Base-by-base conservation (phyloP, 2,329 filamentous ascomycete genomes). In the Colletotrichum gigasporum region DNA sequence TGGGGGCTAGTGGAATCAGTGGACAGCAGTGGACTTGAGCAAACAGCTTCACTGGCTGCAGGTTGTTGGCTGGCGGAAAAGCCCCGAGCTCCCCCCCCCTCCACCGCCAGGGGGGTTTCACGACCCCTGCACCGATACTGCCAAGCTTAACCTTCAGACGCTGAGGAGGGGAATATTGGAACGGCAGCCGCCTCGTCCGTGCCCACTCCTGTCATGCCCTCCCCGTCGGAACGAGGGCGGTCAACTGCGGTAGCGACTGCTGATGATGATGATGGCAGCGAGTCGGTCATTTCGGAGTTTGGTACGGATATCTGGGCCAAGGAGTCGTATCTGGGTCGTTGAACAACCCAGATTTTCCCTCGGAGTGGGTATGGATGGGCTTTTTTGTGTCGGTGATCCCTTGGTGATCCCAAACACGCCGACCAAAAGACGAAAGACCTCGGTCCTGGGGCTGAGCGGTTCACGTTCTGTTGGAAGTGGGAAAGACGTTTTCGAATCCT, bases 71-170 rank as follows among this genome's bases (percentile, higher is more conserved):
- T 47, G 45, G 47, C 55, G 61, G 55, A 42, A 53, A 52, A 16
- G 54, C 47, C 60, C 60, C 60, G 60, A 59, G 39, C n/a, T 47
- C 14, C 47, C 26, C 24, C 41, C 56, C 34, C 56, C 61, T 42
- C 48, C 37, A 20, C 26, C 45, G 42, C 39, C 14, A 54, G 61
- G 48, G 32, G 61, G 48, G 62, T 65, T 65, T 65, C 62, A 65
- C 62, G 56, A 62, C 30, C 62, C 62, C 50, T 62, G 62, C 41
- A 22, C 55, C 57, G n/a, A 62, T 54, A 65, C 56, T 44, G 62
- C 62, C 62, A 62, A 65, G 62, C 56, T 62, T 65, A 65, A 50
- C 34, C 35, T 65, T 45, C 56, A 55, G 56, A 65, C 62, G 50
- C 26, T 28, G 56, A 30, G 42, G 37, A 51, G 41, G 41, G 24